Evolutionary conservation across 2,329 filamentous ascomycete genomes (phyloP), one percentile per base, ranked within the genome.

Genomic region (Claviceps monticola): DNA sequence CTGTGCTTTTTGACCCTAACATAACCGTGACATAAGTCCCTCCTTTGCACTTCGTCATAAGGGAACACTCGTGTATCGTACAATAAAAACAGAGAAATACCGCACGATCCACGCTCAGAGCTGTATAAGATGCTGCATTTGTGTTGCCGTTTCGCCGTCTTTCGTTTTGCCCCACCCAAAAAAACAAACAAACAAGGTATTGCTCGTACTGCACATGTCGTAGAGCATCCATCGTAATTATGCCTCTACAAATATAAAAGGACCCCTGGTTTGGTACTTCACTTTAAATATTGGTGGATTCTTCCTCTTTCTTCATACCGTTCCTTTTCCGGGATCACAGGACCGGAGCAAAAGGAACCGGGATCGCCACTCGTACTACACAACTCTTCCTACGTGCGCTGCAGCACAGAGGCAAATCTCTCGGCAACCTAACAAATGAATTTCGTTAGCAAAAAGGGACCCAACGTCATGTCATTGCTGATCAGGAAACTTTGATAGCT

Each of bases 21-120:
- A 23, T 38, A 46, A 48, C 58, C 52, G 50, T 57, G 50, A 55
- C 56, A 56, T 54, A 52, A 38, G 26, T 29, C 26, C 53, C 53
- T 29, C 49, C 48, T 34, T 37, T 42, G 19, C 42, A 51, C 49
- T 41, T 46, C 60, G 58, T 61, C 58, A 53, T 59, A 58, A 60
- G 55, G 54, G 56, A 29, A 60, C 59, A 55, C 54, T 55, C 49
- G 36, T 45, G 45, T 63, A 66, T 68, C 60, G 62, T 68, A 68
- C 66, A 68, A 59, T 61, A 8, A 59, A 58, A 64, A 67, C 64
- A 66, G 62, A 59, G 61, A 29, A 62, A 66, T 67, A 66, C 59
- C 60, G 59, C 58, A 58, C 57, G 37, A 53, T 54, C 56, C 45
- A 49, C 54, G 39, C 36, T 44, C 39, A n/a, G 3, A 14, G 17